phyloP scores from a whole-genome alignment of 805 yeast genomes.

The Brettanomyces anomalus region DNA sequence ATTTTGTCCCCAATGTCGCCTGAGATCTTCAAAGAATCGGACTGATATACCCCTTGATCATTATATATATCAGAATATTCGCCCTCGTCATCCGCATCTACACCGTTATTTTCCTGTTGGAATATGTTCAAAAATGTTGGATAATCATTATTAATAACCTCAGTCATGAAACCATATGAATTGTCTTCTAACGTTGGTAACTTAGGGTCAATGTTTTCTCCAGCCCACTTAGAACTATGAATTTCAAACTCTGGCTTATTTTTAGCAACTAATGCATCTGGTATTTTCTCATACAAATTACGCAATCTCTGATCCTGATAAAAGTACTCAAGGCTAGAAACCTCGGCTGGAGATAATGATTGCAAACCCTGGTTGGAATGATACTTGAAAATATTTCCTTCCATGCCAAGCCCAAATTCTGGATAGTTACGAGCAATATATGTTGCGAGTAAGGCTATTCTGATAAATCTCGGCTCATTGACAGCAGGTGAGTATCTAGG shows the following conservation, averaged over 20 bases:
- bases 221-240: slow-evolving; percentile 10
- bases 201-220: slow-evolving; percentile 9
- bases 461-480: slow-evolving; percentile 41
- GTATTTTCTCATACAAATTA: slow-evolving; percentile 9
- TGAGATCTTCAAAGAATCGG: slow-evolving; percentile 12
- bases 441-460: slow-evolving; percentile 44
- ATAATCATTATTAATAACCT: slow-evolving; percentile 18
- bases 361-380: slow-evolving; percentile 2
- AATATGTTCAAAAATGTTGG: slow-evolving; percentile 16
- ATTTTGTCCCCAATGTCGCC: slow-evolving; percentile 51
- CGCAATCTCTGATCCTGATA: slow-evolving; percentile 18
- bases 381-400: slow-evolving; percentile 36
- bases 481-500: slow-evolving; percentile 34
- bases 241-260: slow-evolving; percentile 2
- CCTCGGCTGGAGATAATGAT: slow-evolving; percentile 8
- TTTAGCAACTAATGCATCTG: slow-evolving; percentile 3
- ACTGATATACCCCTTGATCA: slow-evolving; percentile 5
- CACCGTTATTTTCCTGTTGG: slow-evolving; percentile 4
- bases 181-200: slow-evolving; percentile 23
- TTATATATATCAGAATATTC: slow-evolving; percentile 1
- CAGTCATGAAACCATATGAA: slow-evolving; percentile 25
- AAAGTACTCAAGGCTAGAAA: slow-evolving; percentile 14
- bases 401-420: slow-evolving; percentile 46
- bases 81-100: slow-evolving; percentile 7
- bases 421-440: slow-evolving; percentile 39